Evolutionary conservation across 768 basidiomycete species (phyloP).

Genomic region (Lentinula sp.): DNA sequence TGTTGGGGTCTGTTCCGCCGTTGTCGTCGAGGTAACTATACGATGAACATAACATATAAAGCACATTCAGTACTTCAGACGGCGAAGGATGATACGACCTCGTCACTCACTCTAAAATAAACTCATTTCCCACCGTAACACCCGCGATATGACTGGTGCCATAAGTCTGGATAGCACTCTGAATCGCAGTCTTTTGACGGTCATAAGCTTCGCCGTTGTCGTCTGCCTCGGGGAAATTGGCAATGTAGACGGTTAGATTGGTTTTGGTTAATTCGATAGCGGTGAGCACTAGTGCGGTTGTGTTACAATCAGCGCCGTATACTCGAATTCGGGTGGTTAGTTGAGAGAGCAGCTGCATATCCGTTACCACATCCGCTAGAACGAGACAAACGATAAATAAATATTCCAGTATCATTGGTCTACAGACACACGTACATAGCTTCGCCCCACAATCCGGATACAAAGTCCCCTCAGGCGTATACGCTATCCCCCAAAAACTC

Average conservation of each 20-base stretch:
- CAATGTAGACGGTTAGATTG: constrained; percentile 74
- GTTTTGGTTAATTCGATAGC: constrained; percentile 90
- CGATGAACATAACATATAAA: too few relatives aligned
- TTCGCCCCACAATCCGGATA: constrained; percentile 63
- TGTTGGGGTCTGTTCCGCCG: constrained; percentile 49
- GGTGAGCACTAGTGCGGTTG: constrained; percentile 76
- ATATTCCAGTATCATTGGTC: too few relatives aligned
- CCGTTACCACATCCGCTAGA: not conserved
- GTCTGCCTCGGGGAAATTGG: constrained; percentile 51
- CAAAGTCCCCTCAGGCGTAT: constrained; percentile 71
- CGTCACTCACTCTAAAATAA: constrained; percentile 58
- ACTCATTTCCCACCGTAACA: constrained; percentile 90
- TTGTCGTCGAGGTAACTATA: constrained; percentile 51
- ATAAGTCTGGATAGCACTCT: constrained; percentile 66
- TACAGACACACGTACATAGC: constrained; percentile 18
- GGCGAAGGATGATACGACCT: constrained; percentile 13
- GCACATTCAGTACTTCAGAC: too few relatives aligned
- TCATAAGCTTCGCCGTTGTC: constrained; percentile 66
- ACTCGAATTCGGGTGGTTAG: constrained; percentile 78
- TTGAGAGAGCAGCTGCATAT: constrained; percentile 69
- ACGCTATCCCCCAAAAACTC: constrained; percentile 77
- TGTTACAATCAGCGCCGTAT: constrained; percentile 87
- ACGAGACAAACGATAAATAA: not conserved
- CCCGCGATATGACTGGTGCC: constrained; percentile 74
- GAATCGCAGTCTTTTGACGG: constrained; percentile 65